Conservation (phyloP, 2,329 filamentous ascomycete species). For the Thielaviopsis euricoi region DNA sequence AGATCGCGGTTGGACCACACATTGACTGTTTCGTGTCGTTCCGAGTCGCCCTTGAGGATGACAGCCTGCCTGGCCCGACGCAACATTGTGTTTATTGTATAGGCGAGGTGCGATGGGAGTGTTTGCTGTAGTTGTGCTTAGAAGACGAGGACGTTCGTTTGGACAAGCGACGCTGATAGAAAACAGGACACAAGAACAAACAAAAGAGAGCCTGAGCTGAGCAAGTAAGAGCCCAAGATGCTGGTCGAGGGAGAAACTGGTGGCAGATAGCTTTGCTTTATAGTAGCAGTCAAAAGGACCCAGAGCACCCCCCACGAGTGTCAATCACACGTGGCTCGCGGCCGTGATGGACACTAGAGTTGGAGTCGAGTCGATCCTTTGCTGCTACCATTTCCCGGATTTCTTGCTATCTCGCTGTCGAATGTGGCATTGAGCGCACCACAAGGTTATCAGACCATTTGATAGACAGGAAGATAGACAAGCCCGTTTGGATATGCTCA, state of each 20-base stretch:
- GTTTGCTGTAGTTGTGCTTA: too few species aligned
- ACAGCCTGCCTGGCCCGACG: conserved; percentile 18
- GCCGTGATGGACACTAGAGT: not conserved
- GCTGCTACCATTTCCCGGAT: not conserved
- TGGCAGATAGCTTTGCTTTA: not conserved
- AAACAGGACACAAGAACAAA: not conserved
- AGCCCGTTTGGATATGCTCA: too few species aligned
- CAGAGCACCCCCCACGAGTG: not conserved
- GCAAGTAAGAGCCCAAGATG: not conserved
- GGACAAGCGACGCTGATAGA: too few species aligned
- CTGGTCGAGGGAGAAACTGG: not conserved
- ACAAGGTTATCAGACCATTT: too few species aligned
- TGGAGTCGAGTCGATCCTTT: not conserved
- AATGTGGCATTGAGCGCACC: too few species aligned
- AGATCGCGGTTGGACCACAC: conserved; percentile 32
- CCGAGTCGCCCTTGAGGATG: conserved; percentile 23
- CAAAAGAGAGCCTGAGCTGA: not conserved
- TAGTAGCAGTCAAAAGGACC: not conserved
- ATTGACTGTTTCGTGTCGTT: conserved; percentile 28
- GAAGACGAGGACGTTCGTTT: too few species aligned
- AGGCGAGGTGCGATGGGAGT: too few species aligned
- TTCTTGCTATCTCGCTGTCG: not conserved
- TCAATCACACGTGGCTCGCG: not conserved
- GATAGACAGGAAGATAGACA: too few species aligned
- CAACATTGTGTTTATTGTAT: not conserved